Base-by-base conservation (phyloP, 345 rosid species). In the Viola odorata region DNA sequence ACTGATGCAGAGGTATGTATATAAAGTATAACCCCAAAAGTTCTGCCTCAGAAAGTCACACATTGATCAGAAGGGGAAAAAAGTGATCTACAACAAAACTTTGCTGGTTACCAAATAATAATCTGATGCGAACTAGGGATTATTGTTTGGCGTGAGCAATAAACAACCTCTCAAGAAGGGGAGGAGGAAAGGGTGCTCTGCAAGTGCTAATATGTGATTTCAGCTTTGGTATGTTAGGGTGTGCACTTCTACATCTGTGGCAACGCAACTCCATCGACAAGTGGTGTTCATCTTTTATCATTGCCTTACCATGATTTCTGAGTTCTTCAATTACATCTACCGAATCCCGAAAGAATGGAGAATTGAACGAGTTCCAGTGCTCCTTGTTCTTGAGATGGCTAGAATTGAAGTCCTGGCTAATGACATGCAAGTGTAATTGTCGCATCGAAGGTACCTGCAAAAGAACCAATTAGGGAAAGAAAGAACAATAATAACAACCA, bases 381-480 rank as follows among this genome's bases (percentile, higher is more conserved):
- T 86, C 89, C 81, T 90, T 94, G 75, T 86, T 81, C 84, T 88
- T 86, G 62, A 94, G 82, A 60, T 79, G 68, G 62, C 78, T 77
- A 11, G 99, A 90, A 62, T 83, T 75, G 52, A 94, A 90, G 64
- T 94, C 99, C 79, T 94, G 97, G 81, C 97, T 90, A 53, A 94
- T 83, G 39, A 94, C 91, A 77, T 90, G 99, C 13, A 90, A 69
- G 77, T 94, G 99, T 61, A 94, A 80, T 61, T 88, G 99, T 51
- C 87, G 81, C 85, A 81, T 80, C 2, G 91, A 86, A 13, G 89
- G 91, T 69, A 47, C 81, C 97, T 85, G 84, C 72, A 36, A 49
- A 23, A 23, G 32, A 23, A 23, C 32, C 32, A 23, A 23, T 1
- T 23, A 23, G 2, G 32, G 32, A 2, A 23, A 23, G 32, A 23